Conservation (phyloP, 1,284 basidiomycete species). For the Cutaneotrichosporon arboriforme region DNA sequence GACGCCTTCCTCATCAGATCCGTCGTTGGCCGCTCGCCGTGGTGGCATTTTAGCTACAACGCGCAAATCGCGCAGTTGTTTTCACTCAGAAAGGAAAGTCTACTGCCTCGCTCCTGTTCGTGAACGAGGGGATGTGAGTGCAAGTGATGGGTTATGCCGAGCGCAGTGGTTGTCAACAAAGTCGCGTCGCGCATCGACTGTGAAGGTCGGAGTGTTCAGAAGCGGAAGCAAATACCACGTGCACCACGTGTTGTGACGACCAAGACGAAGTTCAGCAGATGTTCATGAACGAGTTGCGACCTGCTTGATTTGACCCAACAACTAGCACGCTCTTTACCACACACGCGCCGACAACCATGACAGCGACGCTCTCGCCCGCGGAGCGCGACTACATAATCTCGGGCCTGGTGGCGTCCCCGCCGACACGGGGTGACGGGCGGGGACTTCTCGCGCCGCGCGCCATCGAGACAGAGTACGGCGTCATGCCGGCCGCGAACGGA, state of each 20-base stretch:
- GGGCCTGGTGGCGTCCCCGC: conserved; percentile 33
- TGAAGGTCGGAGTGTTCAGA: too few relatives aligned
- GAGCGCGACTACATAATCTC: conserved; percentile 45
- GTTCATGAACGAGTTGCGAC: too few relatives aligned
- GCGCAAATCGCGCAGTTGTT: neutral
- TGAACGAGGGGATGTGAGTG: too few relatives aligned
- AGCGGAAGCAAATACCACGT: neutral
- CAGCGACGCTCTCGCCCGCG: conserved; percentile 36
- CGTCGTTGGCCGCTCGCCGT: neutral
- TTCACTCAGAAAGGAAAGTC: too few relatives aligned
- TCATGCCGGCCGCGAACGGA: conserved; percentile 45
- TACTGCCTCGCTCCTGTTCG: neutral
- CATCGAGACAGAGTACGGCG: conserved; percentile 38
- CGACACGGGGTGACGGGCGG: conserved; percentile 39
- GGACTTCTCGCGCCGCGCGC: conserved; percentile 30
- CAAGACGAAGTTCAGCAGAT: conserved; percentile 1
- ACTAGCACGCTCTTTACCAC: neutral
- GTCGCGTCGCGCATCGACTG: neutral
- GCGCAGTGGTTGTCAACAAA: conserved; percentile 1
- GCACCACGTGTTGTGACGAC: neutral
- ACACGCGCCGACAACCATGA: conserved; percentile 4
- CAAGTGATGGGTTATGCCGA: too few relatives aligned
- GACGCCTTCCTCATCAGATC: neutral
- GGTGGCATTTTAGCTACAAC: neutral
- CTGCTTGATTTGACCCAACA: neutral